phyloP scores from a whole-genome alignment of 2,329 filamentous ascomycete genomes.

The Calcarisporium arbuscula region DNA sequence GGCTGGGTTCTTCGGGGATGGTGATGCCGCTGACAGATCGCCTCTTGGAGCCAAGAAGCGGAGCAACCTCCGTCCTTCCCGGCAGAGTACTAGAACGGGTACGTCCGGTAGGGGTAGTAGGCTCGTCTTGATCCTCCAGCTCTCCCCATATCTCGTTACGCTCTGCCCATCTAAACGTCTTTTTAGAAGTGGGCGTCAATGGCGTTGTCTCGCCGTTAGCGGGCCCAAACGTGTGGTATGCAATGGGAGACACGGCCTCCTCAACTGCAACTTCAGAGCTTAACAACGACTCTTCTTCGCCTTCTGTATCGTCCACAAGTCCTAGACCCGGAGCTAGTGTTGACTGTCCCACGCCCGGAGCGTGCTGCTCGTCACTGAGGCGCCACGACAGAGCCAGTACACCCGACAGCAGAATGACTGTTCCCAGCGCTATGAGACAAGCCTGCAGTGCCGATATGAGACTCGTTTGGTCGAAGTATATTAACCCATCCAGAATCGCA shows the following conservation, averaged over 20 bases:
- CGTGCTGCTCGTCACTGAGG: slow-evolving; percentile 69
- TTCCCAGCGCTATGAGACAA: slow-evolving; percentile 78
- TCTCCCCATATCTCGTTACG: slow-evolving; percentile 82
- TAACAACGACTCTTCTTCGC: slow-evolving; percentile 51
- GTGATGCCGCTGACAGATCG: slow-evolving; percentile 23
- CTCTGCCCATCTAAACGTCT: slow-evolving; percentile 55
- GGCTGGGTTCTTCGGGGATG: slow-evolving; percentile 20
- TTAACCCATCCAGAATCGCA: slow-evolving; percentile 91
- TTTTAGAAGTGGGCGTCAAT: slow-evolving; percentile 36
- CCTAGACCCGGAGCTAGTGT: slow-evolving; percentile 77
- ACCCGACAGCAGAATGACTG: slow-evolving; percentile 75
- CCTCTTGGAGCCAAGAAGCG: slow-evolving; percentile 28
- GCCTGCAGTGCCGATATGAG: slow-evolving; percentile 71
- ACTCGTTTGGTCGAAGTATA: slow-evolving; percentile 90
- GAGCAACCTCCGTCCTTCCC: slow-evolving; percentile 30
- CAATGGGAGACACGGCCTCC: slow-evolving; percentile 24
- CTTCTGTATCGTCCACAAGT: slow-evolving; percentile 63
- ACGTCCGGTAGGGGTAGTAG: slow-evolving; percentile 32
- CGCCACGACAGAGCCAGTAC: slow-evolving; percentile 93
- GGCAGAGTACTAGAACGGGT: slow-evolving; percentile 45
- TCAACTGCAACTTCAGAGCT: slow-evolving; percentile 38
- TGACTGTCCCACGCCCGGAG: slow-evolving; percentile 55
- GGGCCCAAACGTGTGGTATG: slow-evolving; percentile 43
- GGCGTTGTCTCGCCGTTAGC: slow-evolving; percentile 30
- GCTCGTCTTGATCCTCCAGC: slow-evolving; percentile 64